Percentiles rank a stretch among this genome's conserved stretches.
These are phyloP conservation scores for Ophiostoma ulmi DNA, from an alignment of 2,329 filamentous ascomycete genomes.

Conservation along the genomic window DNA sequence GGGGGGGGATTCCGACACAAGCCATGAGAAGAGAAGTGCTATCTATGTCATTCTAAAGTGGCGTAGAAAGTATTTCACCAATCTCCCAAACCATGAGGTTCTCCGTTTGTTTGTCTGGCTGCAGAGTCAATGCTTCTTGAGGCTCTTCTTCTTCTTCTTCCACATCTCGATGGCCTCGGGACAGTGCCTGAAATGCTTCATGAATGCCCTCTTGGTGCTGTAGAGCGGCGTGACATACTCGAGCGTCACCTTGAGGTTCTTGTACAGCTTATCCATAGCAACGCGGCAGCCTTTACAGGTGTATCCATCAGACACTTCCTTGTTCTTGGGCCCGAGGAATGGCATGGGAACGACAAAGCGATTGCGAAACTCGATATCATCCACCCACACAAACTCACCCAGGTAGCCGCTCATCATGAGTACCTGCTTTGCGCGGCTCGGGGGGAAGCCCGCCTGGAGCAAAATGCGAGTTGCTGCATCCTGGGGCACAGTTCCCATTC, in stretches of 20 bases:
- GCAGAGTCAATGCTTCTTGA: no score
- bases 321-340: constrained; percentile 11
- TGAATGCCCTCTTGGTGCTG: constrained; percentile 12
- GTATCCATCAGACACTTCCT: constrained; percentile 1
- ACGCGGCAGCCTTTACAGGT: constrained; percentile 14
- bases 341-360: constrained; percentile 16
- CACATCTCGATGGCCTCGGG: constrained; percentile 15
- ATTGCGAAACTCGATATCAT: neutral
- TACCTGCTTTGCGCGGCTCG: neutral
- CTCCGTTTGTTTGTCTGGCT: neutral
- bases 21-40: neutral
- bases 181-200: constrained; percentile 12
- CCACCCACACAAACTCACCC: constrained; percentile 12
- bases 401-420: constrained; percentile 14
- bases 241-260: neutral
- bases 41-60: no score
- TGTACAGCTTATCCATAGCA: neutral
- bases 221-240: constrained; percentile 17
- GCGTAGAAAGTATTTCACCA: no score
- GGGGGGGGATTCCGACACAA: no score
- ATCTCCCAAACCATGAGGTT: neutral
- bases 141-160: neutral
- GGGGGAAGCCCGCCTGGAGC: neutral
- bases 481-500: constrained; percentile 14
- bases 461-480: neutral